These are phyloP conservation scores for Malus sieversii DNA, from an alignment of 306 rosid genomes.

Conservation along the genomic window DNA sequence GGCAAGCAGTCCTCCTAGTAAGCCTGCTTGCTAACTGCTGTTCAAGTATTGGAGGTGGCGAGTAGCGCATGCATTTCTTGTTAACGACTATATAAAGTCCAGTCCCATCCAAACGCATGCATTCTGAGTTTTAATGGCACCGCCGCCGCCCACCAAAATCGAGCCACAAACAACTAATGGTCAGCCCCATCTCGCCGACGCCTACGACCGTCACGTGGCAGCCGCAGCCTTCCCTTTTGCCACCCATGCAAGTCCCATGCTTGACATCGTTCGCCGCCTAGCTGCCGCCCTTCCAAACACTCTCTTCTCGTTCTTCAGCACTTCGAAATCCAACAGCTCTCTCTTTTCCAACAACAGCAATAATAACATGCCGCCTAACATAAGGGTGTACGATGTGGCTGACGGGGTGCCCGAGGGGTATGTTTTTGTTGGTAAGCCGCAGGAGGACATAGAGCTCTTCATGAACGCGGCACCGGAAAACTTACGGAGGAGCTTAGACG, in stretches of 20 bases:
- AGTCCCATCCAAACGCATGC: neutral
- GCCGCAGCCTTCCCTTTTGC: conserved; percentile 19
- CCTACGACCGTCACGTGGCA: conserved; percentile 2
- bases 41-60: neutral
- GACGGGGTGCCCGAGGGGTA: conserved; percentile 19
- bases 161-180: neutral
- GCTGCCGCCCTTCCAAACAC: conserved; percentile 6
- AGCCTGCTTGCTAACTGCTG: too few species aligned
- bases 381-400: conserved; percentile 4
- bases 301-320: conserved; percentile 22
- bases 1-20: neutral
- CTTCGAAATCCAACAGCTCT: conserved; percentile 8
- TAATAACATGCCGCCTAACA: neutral
- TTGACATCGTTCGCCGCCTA: conserved; percentile 1
- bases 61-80: neutral
- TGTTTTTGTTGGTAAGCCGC: conserved; percentile 1
- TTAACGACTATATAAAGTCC: neutral
- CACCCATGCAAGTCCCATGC: conserved; percentile 15
- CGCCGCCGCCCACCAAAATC: neutral
- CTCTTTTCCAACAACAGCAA: neutral
- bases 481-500: conserved; percentile 1
- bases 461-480: conserved; percentile 11
- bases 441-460: conserved; percentile 21
- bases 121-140: neutral
- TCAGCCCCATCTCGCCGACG: too few species aligned